These are phyloP conservation scores for Shiraia sp. DNA, from an alignment of 2,329 filamentous ascomycete species.

Conservation along the genomic window DNA sequence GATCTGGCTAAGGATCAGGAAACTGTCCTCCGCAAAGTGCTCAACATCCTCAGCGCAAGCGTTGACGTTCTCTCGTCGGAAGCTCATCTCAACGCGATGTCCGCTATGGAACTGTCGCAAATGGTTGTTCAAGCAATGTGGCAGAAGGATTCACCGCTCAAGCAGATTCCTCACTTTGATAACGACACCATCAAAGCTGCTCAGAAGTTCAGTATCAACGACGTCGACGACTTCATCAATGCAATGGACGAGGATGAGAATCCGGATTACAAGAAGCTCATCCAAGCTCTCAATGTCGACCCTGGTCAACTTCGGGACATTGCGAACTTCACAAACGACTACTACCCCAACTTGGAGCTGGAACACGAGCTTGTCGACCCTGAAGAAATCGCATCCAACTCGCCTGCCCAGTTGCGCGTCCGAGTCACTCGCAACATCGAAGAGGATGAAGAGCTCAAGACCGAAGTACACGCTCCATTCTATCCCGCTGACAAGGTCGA, in stretches of 20 bases:
- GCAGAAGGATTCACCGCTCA: conserved; percentile 94
- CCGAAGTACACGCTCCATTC: conserved; percentile 91
- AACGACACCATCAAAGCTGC: conserved; percentile 81
- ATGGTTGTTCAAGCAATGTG: conserved; percentile 99
- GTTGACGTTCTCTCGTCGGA: conserved; percentile 96
- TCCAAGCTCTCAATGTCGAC: conserved; percentile 77
- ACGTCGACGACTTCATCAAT: conserved; percentile 98
- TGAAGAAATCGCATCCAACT: conserved; percentile 77
- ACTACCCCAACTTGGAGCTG: conserved; percentile 93
- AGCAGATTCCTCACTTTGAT: conserved; percentile 95
- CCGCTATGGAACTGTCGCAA: conserved; percentile 98
- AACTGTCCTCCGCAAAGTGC: conserved; percentile 77
- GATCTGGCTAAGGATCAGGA: conserved; percentile 97
- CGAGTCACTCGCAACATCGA: conserved; percentile 81
- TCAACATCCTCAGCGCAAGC: conserved; percentile 86
- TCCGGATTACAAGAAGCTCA: conserved; percentile 73
- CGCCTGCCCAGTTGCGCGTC: conserved; percentile 80
- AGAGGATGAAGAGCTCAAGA: conserved; percentile 73
- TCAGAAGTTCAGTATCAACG: conserved; percentile 80
- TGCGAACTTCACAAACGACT: conserved; percentile 93
- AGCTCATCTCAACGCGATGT: conserved; percentile 95
- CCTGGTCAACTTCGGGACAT: conserved; percentile 84
- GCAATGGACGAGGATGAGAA: conserved; percentile 97
- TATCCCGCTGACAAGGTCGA: conserved; percentile 91
- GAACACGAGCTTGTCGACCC: conserved; percentile 84